Percentiles rank a stretch among this genome's conserved stretches.
These are phyloP conservation scores for Alternaria alternata DNA, from an alignment of 2,329 filamentous ascomycete species.

Conservation along the genomic window DNA sequence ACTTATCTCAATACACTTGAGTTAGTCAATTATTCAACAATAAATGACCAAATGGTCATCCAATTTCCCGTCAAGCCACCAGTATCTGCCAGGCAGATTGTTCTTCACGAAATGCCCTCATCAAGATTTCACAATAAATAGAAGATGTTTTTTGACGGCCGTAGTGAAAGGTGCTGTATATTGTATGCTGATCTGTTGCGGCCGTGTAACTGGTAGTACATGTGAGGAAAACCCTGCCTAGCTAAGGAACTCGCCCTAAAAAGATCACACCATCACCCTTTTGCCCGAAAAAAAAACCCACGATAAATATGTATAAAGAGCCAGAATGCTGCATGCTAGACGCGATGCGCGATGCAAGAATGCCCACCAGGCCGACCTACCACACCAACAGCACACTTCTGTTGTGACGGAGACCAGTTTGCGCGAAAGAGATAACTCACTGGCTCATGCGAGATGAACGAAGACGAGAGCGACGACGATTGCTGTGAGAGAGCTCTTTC, in stretches of 20 bases:
- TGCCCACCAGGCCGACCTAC: slow-evolving; percentile 21
- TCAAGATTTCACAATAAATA: slow-evolving; percentile 4
- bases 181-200: slow-evolving; percentile 35
- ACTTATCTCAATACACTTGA: too few relatives aligned
- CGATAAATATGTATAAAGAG: slow-evolving; percentile 31
- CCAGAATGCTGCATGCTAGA: slow-evolving; percentile 23
- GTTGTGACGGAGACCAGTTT: slow-evolving; percentile 13
- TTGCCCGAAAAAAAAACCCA: slow-evolving; percentile 20
- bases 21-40: too few relatives aligned
- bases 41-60: background rate
- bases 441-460: slow-evolving; percentile 35
- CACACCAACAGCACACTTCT: slow-evolving; percentile 21
- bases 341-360: slow-evolving; percentile 30
- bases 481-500: slow-evolving; percentile 37
- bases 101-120: background rate
- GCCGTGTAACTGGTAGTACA: slow-evolving; percentile 42
- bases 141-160: slow-evolving; percentile 19
- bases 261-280: slow-evolving; percentile 28
- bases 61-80: background rate
- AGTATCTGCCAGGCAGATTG: background rate
- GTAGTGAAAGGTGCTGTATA: slow-evolving; percentile 32
- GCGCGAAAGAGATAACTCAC: slow-evolving; percentile 1
- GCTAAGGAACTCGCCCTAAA: slow-evolving; percentile 33
- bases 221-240: slow-evolving; percentile 35
- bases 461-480: slow-evolving; percentile 39